These are phyloP conservation scores for Litchi chinensis DNA, from an alignment of 345 rosid genomes.

Conservation along the genomic window DNA sequence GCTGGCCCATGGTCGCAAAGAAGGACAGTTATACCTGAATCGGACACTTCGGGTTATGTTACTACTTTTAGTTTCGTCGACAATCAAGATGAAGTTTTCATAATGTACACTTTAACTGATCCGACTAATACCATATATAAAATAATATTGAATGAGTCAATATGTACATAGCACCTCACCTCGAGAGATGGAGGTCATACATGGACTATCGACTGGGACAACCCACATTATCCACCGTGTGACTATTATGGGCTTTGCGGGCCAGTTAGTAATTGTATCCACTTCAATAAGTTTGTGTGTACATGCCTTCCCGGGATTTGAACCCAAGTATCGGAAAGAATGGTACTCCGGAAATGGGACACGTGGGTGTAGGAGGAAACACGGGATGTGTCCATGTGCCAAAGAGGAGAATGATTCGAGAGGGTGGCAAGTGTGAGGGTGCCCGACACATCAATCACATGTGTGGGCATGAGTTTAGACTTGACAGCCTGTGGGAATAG, in stretches of 20 bases:
- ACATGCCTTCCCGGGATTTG: slow-evolving; percentile 62
- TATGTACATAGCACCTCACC: slow-evolving; percentile 39
- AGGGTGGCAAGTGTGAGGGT: too few relatives aligned
- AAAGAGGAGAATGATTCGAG: too few relatives aligned
- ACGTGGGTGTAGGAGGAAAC: too few relatives aligned
- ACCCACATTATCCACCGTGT: slow-evolving; percentile 55
- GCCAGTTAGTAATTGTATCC: slow-evolving; percentile 42
- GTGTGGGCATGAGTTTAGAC: slow-evolving; percentile 41
- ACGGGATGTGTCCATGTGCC: too few relatives aligned
- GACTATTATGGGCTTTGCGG: slow-evolving; percentile 66
- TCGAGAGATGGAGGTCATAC: slow-evolving; percentile 38
- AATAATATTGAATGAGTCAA: slow-evolving; percentile 54
- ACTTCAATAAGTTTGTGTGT: slow-evolving; percentile 40
- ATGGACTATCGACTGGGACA: slow-evolving; percentile 50
- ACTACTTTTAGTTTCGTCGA: slow-evolving; percentile 32
- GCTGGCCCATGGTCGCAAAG: slow-evolving; percentile 58
- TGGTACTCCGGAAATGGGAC: too few relatives aligned
- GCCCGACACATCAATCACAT: slow-evolving; percentile 40
- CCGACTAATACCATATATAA: slow-evolving; percentile 23
- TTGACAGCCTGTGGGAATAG: slow-evolving; percentile 37
- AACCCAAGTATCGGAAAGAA: too few relatives aligned
- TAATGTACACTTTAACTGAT: neutral
- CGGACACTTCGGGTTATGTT: slow-evolving; percentile 36
- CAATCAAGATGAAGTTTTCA: slow-evolving; percentile 30
- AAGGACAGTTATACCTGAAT: slow-evolving; percentile 73